A percentile compares a stretch with the other conserved stretches of the same genome.
Conservation (phyloP, 176 grass and related monocot genomes). For the Oryza rufipogon region DNA sequence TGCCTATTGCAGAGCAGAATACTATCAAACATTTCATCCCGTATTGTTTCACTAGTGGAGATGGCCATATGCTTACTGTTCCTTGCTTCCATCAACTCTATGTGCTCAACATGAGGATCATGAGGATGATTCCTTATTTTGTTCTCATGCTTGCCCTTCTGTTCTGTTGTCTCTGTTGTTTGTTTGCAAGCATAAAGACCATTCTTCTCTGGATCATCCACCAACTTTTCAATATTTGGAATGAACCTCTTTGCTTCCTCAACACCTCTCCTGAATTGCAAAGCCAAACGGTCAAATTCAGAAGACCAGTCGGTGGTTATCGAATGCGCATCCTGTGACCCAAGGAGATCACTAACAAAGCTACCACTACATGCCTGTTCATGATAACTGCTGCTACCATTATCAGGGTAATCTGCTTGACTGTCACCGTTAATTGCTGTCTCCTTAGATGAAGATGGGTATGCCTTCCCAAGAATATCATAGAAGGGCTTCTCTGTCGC, state of each 20-base stretch:
- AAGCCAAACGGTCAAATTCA: not conserved
- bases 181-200: slow-evolving; percentile 10
- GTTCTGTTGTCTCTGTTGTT: not conserved
- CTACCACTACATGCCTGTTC: too few species aligned
- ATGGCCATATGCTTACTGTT: slow-evolving; percentile 52
- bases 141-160: slow-evolving; percentile 17
- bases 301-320: too few species aligned
- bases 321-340: too few species aligned
- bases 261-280: slow-evolving; percentile 36
- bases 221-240: slow-evolving; percentile 44
- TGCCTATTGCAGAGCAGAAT: slow-evolving; percentile 46
- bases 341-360: too few species aligned
- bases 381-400: too few species aligned
- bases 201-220: slow-evolving; percentile 30
- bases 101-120: slow-evolving; percentile 37
- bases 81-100: slow-evolving; percentile 40
- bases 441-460: too few species aligned
- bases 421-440: too few species aligned
- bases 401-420: too few species aligned
- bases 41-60: slow-evolving; percentile 34
- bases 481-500: too few species aligned
- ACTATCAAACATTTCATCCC: slow-evolving; percentile 56
- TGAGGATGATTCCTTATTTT: slow-evolving; percentile 16
- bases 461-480: too few species aligned
- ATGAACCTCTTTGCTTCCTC: slow-evolving; percentile 58